These are phyloP conservation scores for Circinella minor DNA, from an alignment of 371 early-diverging fungal species.

Conservation along the genomic window DNA sequence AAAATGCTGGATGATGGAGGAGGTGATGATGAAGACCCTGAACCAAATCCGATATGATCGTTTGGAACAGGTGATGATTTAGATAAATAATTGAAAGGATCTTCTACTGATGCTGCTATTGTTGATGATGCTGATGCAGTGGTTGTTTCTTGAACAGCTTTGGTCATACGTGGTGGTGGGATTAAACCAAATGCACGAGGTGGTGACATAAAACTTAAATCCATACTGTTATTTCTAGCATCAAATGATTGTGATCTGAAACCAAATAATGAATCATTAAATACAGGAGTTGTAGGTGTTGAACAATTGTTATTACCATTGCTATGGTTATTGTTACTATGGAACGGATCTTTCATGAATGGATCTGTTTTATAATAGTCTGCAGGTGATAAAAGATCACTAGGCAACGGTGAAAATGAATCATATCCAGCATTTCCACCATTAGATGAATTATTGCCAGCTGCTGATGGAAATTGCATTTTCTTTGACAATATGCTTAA, in stretches of 20 bases:
- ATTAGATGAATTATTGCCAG: background rate
- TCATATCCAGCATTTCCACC: constrained; percentile 19
- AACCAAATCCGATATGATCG: constrained; percentile 12
- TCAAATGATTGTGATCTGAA: constrained; percentile 44
- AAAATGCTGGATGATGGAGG: background rate
- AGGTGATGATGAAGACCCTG: background rate
- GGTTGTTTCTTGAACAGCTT: background rate
- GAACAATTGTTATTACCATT: no score
- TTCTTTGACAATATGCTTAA: constrained; percentile 25
- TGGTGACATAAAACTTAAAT: constrained; percentile 12
- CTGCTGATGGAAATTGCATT: constrained; percentile 24
- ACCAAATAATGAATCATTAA: constrained; percentile 34
- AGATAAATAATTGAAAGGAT: constrained; percentile 93
- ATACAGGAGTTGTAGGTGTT: constrained; percentile 11
- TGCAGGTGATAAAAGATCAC: constrained; percentile 63
- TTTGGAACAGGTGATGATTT: constrained; percentile 65
- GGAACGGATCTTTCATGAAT: constrained; percentile 44
- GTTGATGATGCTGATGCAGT: constrained; percentile 37
- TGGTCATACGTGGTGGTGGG: constrained; percentile 12
- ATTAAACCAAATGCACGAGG: constrained; percentile 32
- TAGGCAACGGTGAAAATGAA: constrained; percentile 62
- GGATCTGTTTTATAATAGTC: constrained; percentile 59
- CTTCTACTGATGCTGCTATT: constrained; percentile 31
- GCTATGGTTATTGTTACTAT: background rate
- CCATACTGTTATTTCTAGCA: constrained; percentile 20